Evolutionary conservation across 2,329 filamentous ascomycete species (phyloP).

Genomic region (Cladophialophora carrionii): DNA sequence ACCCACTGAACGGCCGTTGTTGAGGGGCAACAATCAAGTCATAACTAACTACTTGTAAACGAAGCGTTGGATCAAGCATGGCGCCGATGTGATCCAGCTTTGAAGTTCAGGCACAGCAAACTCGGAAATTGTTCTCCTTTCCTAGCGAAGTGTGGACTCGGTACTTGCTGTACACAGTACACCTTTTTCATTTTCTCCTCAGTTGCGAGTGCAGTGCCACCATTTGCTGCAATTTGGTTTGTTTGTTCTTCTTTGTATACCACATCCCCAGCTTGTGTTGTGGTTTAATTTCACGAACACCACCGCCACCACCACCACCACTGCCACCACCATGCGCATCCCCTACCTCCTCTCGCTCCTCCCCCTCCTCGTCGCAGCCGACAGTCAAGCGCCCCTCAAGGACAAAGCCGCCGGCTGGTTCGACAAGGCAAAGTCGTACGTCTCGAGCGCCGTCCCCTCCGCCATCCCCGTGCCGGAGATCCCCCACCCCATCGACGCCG

Average conservation of each 20-base stretch:
- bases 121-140: too few species aligned
- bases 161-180: too few species aligned
- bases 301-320: too few species aligned
- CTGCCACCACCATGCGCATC: constrained; percentile 53
- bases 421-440: constrained; percentile 57
- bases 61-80: neutral
- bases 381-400: constrained; percentile 58
- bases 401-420: constrained; percentile 54
- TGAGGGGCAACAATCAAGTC: constrained; percentile 35
- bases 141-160: too few species aligned
- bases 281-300: too few species aligned
- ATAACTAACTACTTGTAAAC: neutral
- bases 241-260: too few species aligned
- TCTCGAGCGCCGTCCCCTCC: constrained; percentile 53
- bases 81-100: neutral
- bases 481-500: constrained; percentile 42
- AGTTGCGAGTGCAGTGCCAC: too few species aligned
- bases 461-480: constrained; percentile 37
- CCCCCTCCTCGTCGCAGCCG: constrained; percentile 43
- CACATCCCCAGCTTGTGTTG: too few species aligned
- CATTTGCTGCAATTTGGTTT: too few species aligned
- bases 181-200: too few species aligned
- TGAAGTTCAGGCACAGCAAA: neutral
- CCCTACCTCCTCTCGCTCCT: constrained; percentile 51
- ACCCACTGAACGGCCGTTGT: constrained; percentile 8